Conservation (phyloP, 768 basidiomycete genomes). For the Lyophyllum decastes region DNA sequence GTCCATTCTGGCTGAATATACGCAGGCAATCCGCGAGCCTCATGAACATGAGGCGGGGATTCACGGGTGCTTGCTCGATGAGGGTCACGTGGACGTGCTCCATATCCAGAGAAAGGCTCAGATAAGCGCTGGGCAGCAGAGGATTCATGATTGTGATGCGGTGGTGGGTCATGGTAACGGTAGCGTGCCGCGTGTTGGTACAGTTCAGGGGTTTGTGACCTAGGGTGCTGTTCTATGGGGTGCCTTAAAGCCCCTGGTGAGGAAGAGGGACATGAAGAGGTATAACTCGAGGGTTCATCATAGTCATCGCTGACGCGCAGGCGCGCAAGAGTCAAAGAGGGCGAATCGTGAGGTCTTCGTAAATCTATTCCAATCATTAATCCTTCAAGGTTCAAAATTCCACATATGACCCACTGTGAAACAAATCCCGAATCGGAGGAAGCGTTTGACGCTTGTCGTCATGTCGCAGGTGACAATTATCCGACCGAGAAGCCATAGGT, state of each 20-base stretch:
- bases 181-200: neutral
- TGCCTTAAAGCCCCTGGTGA: neutral
- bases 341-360: constrained; percentile 28
- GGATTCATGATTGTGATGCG: neutral
- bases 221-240: neutral
- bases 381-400: neutral
- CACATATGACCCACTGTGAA: constrained; percentile 46
- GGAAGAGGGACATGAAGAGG: constrained; percentile 8
- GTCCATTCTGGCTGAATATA: neutral
- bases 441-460: constrained; percentile 55
- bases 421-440: constrained; percentile 71
- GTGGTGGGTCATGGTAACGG: neutral
- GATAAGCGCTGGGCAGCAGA: neutral
- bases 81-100: neutral
- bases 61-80: neutral
- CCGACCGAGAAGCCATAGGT: constrained; percentile 28
- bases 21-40: neutral
- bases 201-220: constrained; percentile 3
- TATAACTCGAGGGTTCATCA: constrained; percentile 16
- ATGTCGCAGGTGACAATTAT: constrained; percentile 26
- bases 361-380: constrained; percentile 10
- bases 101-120: neutral
- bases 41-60: neutral
- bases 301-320: constrained; percentile 42
- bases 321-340: constrained; percentile 43